These are phyloP conservation scores for Ganoderma lucidum DNA, from an alignment of 1,284 basidiomycete genomes.

Conservation along the genomic window DNA sequence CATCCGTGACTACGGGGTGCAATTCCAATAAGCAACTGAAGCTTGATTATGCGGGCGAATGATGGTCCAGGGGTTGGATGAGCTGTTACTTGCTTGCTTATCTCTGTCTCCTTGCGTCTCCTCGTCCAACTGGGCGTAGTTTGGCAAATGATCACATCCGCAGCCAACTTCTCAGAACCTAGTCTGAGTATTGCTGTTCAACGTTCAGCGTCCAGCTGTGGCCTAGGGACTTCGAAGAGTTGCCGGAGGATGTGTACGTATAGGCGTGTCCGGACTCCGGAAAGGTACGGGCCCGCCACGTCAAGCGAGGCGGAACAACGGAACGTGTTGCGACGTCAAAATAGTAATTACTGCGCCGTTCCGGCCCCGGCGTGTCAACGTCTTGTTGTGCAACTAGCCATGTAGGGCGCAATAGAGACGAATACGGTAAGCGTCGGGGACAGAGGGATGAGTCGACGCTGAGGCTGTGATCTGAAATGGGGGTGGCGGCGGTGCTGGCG, in stretches of 20 bases:
- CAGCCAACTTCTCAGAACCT: neutral
- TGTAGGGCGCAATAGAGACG: constrained; percentile 3
- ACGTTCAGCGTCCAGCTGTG: too few species aligned
- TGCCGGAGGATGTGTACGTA: neutral
- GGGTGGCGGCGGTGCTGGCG: neutral
- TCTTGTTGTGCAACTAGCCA: neutral
- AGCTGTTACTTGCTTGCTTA: neutral
- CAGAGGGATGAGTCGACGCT: neutral
- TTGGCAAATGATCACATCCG: neutral
- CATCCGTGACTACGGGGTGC: neutral
- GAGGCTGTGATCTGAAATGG: constrained; percentile 2
- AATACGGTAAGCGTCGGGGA: constrained; percentile 4
- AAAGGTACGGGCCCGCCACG: neutral
- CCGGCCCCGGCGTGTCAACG: neutral
- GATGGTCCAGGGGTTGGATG: neutral
- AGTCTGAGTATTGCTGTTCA: neutral
- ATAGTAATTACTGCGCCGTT: neutral
- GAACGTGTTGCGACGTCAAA: neutral
- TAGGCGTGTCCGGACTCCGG: neutral
- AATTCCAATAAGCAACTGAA: neutral
- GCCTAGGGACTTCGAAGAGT: neutral
- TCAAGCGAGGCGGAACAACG: neutral
- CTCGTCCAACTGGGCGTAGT: neutral
- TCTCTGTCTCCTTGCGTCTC: neutral
- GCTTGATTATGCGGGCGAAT: neutral